Percentiles rank a stretch among this genome's conserved stretches.
Conservation (phyloP, 176 grass and related monocot species). For the Bromus sterilis region DNA sequence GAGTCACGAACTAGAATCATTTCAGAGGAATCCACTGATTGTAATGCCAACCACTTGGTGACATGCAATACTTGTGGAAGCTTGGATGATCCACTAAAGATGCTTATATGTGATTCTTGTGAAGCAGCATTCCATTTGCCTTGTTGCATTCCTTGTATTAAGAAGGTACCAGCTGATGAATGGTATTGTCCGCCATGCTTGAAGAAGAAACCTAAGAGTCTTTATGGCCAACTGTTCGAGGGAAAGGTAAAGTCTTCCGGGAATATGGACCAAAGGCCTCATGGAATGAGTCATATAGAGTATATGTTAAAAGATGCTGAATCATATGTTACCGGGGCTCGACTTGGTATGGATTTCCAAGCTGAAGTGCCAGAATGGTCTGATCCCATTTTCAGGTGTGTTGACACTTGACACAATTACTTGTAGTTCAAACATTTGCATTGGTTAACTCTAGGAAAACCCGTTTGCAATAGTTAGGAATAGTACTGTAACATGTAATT, state of each 20-base stretch:
- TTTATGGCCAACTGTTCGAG: conserved; percentile 31
- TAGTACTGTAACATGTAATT: conserved; percentile 16
- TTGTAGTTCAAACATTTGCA: conserved; percentile 14
- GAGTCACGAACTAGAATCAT: conserved; percentile 14
- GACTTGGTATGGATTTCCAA: conserved; percentile 79
- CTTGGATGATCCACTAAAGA: conserved; percentile 46
- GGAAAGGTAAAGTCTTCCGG: conserved; percentile 23
- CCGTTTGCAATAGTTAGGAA: conserved; percentile 13
- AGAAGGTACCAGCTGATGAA: conserved; percentile 30
- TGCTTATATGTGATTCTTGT: conserved; percentile 91
- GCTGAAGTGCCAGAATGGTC: conserved; percentile 79
- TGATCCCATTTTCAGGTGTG: conserved; percentile 50
- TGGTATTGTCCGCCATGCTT: conserved; percentile 81
- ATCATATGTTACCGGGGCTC: conserved; percentile 55
- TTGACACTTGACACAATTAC: neutral
- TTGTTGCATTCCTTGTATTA: conserved; percentile 49
- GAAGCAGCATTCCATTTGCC: conserved; percentile 83
- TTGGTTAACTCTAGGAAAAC: neutral
- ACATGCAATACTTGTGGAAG: conserved; percentile 51
- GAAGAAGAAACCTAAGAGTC: conserved; percentile 35
- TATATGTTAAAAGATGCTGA: conserved; percentile 54
- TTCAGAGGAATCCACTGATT: conserved; percentile 14
- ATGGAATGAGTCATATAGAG: conserved; percentile 54
- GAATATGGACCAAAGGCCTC: conserved; percentile 31
- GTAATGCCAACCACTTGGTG: conserved; percentile 32